phyloP scores from a whole-genome alignment of 164 flowering plant species.

The Liquidambar formosana region DNA sequence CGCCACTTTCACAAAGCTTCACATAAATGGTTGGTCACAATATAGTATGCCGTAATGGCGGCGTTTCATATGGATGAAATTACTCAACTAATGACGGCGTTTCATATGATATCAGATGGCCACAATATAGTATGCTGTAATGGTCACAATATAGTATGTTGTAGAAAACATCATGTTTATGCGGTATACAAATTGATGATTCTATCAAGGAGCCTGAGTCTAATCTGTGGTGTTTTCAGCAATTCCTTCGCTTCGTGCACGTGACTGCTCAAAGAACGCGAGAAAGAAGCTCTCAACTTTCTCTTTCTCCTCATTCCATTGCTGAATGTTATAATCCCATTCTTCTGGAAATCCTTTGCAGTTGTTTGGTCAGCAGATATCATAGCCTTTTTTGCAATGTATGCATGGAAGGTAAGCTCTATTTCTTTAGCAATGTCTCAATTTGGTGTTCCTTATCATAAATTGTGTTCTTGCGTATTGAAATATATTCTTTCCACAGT shows the following conservation, averaged over 20 bases:
- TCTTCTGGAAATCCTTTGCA: conserved; percentile 89
- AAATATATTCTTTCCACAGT: conserved; percentile 30
- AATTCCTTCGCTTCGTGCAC: conserved; percentile 92
- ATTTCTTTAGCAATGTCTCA: not conserved
- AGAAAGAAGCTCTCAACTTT: conserved; percentile 96
- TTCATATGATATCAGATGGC: too few relatives aligned
- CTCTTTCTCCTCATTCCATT: conserved; percentile 84
- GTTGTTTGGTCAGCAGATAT: conserved; percentile 94
- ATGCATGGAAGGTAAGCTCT: conserved; percentile 91
- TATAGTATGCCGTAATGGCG: too few relatives aligned
- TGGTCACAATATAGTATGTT: too few relatives aligned
- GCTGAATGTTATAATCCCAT: conserved; percentile 81
- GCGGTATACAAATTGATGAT: not conserved
- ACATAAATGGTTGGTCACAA: too few relatives aligned
- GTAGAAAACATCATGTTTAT: too few relatives aligned
- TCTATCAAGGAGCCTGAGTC: not conserved
- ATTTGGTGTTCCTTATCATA: not conserved
- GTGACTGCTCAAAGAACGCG: conserved; percentile 96
- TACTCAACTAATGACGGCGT: too few relatives aligned
- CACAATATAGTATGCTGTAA: too few relatives aligned
- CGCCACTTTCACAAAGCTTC: too few relatives aligned
- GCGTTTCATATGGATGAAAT: too few relatives aligned
- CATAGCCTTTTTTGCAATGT: conserved; percentile 84
- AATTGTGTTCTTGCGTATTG: not conserved
- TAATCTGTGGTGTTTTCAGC: conserved; percentile 43